Base-by-base conservation (phyloP, 768 basidiomycete genomes). In the Tricholoma matsutake region DNA sequence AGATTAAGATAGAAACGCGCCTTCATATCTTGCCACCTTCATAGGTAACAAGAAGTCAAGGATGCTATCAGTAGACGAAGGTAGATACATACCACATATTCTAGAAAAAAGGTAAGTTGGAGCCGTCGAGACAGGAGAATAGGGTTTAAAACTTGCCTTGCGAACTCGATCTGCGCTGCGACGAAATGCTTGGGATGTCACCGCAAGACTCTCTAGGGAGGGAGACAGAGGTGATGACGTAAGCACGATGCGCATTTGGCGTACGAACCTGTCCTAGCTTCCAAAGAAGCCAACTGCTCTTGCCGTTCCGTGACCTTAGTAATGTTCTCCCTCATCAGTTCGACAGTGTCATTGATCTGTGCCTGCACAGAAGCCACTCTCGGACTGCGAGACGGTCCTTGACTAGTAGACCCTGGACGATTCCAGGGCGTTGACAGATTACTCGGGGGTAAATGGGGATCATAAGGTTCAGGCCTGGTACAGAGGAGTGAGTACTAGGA, bases 1-100 rank as follows among this genome's bases (percentile, higher is more conserved):
- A 18, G 20, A n/a, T 61, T 13, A 20, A 64, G 56, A 67, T 9
- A 20, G 56, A 10, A 31, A 9, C 34, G n/a, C 18, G 89, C 92
- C 87, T 94, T 94, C 91, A 94, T 92, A 73, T 96, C 94, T 75
- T 96, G 95, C 94, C 94, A 95, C 92, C 92, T 93, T 31, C 10
- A 2, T 22, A 10, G n/a, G 18, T 13, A 13, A 25, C 10, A 22
- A 64, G 66, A 51, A 60, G 52, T 49, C 39, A 39, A 35, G n/a
- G 53, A 32, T 25, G 32, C 37, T 7, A 53, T 29, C 20, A 53
- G 52, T 37, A 58, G 47, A 55, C 31, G 22, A 20, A 59, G 29
- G 11, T 58, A n/a, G 25, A 53, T 58, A 76, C 89, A 75, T 83
- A 92, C 92, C 92, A 93, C 91, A 93, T 93, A 69, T 90, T 92